A percentile compares a stretch with the other conserved stretches of the same genome.
Evolutionary conservation across 306 rosid species (phyloP).

Genomic region (Astragalus glycyphyllos): DNA sequence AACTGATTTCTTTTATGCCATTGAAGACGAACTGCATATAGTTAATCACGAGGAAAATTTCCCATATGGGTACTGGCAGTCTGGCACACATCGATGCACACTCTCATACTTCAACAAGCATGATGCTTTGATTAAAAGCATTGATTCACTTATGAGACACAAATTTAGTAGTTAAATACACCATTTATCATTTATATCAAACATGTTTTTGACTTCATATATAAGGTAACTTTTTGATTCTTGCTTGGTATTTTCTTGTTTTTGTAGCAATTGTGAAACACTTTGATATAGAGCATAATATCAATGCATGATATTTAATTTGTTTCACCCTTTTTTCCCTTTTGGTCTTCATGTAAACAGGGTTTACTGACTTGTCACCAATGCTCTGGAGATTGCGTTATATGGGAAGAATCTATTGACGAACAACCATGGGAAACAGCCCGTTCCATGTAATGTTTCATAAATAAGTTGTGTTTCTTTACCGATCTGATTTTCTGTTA

Average conservation of each 20-base stretch:
- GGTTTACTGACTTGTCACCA: constrained; percentile 88
- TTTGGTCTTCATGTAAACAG: constrained; percentile 49
- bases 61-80: background rate
- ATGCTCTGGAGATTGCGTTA: constrained; percentile 88
- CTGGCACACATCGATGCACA: background rate
- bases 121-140: constrained; percentile 14
- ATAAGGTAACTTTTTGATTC: constrained; percentile 9
- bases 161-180: background rate
- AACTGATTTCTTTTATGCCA: constrained; percentile 18
- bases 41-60: background rate
- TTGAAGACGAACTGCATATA: background rate
- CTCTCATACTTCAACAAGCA: background rate
- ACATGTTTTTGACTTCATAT: constrained; percentile 21
- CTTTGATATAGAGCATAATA: constrained; percentile 25
- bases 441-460: constrained; percentile 65
- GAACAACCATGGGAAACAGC: constrained; percentile 97
- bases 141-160: background rate
- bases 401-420: constrained; percentile 96
- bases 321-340: constrained; percentile 3
- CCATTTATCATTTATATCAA: background rate
- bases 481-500: constrained; percentile 19
- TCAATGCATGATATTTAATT: constrained; percentile 20
- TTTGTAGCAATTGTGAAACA: constrained; percentile 13
- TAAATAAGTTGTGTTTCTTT: constrained; percentile 14
- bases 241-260: constrained; percentile 19